A percentile compares a stretch with the other conserved stretches of the same genome.
phyloP scores from a whole-genome alignment of 2,329 filamentous ascomycete species.

The Claviceps citrina region DNA sequence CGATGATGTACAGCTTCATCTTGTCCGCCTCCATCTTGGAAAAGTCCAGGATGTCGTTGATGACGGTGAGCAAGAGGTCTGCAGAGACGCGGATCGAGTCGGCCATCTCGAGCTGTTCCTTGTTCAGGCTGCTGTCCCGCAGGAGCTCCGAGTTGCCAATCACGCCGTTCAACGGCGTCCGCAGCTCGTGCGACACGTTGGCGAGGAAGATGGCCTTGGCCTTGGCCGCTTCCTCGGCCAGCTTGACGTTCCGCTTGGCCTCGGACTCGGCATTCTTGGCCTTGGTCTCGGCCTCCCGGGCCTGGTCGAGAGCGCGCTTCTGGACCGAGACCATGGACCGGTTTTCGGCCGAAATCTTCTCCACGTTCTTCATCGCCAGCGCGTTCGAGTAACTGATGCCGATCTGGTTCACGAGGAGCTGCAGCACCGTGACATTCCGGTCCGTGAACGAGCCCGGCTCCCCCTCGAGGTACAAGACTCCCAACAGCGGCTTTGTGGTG shows the following conservation, averaged over 20 bases:
- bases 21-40: slow-evolving; percentile 85
- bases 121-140: slow-evolving; percentile 57
- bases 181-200: slow-evolving; percentile 67
- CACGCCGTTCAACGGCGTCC: slow-evolving; percentile 73
- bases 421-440: slow-evolving; percentile 49
- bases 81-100: slow-evolving; percentile 78
- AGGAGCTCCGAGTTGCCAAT: slow-evolving; percentile 79
- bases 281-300: slow-evolving; percentile 57
- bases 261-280: slow-evolving; percentile 63
- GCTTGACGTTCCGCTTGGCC: slow-evolving; percentile 62
- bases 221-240: slow-evolving; percentile 70
- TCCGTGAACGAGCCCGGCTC: slow-evolving; percentile 64
- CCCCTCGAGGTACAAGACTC: slow-evolving; percentile 62
- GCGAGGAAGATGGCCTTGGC: slow-evolving; percentile 70
- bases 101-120: slow-evolving; percentile 69
- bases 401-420: slow-evolving; percentile 65
- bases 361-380: slow-evolving; percentile 51
- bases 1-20: slow-evolving; percentile 63
- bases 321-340: slow-evolving; percentile 64
- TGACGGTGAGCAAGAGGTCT: slow-evolving; percentile 76
- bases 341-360: slow-evolving; percentile 66
- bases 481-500: slow-evolving; percentile 51
- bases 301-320: slow-evolving; percentile 56
- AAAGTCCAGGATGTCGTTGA: slow-evolving; percentile 93
- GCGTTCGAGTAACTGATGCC: slow-evolving; percentile 57